phyloP scores from a whole-genome alignment of 73 alveolate genomes.

The Loxodes magnus region DNA sequence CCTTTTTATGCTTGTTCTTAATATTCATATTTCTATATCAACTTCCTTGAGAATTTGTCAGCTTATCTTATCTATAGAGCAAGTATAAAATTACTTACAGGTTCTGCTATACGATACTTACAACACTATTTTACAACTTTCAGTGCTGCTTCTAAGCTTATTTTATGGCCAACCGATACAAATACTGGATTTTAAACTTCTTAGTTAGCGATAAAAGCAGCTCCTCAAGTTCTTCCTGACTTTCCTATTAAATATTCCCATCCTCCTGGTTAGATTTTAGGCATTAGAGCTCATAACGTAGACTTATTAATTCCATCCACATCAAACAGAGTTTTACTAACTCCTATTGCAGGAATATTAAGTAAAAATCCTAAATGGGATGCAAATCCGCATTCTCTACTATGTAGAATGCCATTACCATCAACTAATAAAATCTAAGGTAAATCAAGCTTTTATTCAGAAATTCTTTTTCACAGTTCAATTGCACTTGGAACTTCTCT shows the following conservation, averaged over 20 bases:
- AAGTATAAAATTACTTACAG: no score
- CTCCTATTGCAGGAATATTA: constrained; percentile 86
- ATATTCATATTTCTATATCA: no score
- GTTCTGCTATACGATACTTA: constrained; percentile 82
- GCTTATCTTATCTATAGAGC: constrained; percentile 36
- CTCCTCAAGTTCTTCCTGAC: constrained; percentile 81
- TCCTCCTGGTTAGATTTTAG: constrained; percentile 38
- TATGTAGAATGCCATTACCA: constrained; percentile 95
- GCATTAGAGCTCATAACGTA: constrained; percentile 55
- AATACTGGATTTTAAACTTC: constrained; percentile 74
- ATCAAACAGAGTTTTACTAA: constrained; percentile 79
- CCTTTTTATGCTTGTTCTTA: no score
- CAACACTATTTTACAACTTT: constrained; percentile 53
- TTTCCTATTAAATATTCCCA: constrained; percentile 74
- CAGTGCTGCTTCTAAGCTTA: constrained; percentile 69
- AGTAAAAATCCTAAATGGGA: constrained; percentile 84
- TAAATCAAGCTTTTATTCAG: constrained; percentile 48
- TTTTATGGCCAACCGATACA: constrained; percentile 76
- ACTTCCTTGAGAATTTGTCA: constrained; percentile 28
- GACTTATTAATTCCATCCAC: constrained; percentile 84
- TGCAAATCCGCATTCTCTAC: constrained; percentile 89
- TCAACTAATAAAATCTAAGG: constrained; percentile 89
- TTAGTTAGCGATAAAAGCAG: constrained; percentile 57
- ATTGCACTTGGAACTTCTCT: constrained; percentile 89
- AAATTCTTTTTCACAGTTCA: constrained; percentile 47